phyloP scores from a whole-genome alignment of 1,139 yeast genomes.

The Blastobotrys ciferrii region DNA sequence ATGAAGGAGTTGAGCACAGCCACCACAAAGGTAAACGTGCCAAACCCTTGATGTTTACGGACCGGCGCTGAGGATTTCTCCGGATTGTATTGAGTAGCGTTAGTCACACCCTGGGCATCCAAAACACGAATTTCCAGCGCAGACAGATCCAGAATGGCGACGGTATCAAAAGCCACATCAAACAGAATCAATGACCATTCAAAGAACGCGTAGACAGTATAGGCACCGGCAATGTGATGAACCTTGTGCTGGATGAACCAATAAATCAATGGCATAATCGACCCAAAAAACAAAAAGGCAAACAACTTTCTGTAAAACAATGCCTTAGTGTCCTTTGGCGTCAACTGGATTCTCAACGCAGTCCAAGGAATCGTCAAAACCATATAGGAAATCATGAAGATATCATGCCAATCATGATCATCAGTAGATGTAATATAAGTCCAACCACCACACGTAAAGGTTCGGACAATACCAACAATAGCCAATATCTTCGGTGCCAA shows the following conservation, averaged over 20 bases:
- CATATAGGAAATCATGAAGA: constrained; percentile 89
- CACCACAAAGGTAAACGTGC: constrained; percentile 30
- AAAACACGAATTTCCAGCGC: constrained; percentile 51
- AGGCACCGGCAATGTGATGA: constrained; percentile 85
- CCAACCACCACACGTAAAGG: constrained; percentile 98
- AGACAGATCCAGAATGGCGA: constrained; percentile 68
- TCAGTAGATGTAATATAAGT: constrained; percentile 95
- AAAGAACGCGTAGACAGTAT: constrained; percentile 87
- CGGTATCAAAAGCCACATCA: constrained; percentile 82
- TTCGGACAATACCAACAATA: constrained; percentile 68
- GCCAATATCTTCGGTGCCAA: constrained; percentile 45
- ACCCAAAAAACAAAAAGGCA: constrained; percentile 61
- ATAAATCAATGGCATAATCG: constrained; percentile 77
- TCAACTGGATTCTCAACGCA: constrained; percentile 53
- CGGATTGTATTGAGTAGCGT: constrained; percentile 20
- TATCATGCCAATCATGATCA: constrained; percentile 94
- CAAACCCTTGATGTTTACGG: constrained; percentile 31
- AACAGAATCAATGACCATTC: constrained; percentile 87
- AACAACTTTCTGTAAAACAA: constrained; percentile 54
- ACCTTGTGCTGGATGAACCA: constrained; percentile 93
- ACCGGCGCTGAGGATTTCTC: constrained; percentile 11
- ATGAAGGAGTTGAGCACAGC: constrained; percentile 45
- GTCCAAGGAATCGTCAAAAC: constrained; percentile 93
- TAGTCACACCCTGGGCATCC: constrained; percentile 38
- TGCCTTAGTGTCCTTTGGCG: constrained; percentile 50